phyloP scores from a whole-genome alignment of 805 yeast species.

The Hyphopichia homilentoma region DNA sequence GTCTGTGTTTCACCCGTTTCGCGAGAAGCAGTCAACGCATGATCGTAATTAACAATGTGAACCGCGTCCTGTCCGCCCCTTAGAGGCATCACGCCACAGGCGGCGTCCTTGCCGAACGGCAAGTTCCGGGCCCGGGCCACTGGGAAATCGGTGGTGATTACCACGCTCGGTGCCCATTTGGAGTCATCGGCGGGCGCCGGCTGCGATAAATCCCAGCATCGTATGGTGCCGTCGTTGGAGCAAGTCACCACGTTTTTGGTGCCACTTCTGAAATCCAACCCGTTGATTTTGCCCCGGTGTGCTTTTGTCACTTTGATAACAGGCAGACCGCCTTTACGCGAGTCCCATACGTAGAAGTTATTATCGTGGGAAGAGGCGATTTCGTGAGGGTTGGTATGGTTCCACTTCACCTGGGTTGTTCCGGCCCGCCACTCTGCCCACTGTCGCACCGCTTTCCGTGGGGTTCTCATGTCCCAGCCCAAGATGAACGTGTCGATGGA shows the following conservation, averaged over 20 bases:
- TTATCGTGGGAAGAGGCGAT: constrained; percentile 86
- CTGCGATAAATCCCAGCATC: constrained; percentile 65
- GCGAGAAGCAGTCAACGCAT: constrained; percentile 25
- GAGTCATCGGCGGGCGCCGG: constrained; percentile 10
- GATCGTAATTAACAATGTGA: constrained; percentile 49
- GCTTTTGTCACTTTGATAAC: constrained; percentile 59
- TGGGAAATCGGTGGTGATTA: constrained; percentile 74
- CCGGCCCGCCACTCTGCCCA: constrained; percentile 97
- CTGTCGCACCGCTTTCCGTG: constrained; percentile 64
- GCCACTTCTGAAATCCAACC: constrained; percentile 74
- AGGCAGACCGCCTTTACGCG: constrained; percentile 77
- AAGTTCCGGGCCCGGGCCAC: constrained; percentile 83
- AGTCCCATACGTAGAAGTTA: constrained; percentile 82
- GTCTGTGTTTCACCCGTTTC: constrained; percentile 21
- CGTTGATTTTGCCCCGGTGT: constrained; percentile 84
- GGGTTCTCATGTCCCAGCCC: constrained; percentile 88
- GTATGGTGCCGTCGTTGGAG: constrained; percentile 82
- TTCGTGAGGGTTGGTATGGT: constrained; percentile 65
- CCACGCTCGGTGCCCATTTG: constrained; percentile 44
- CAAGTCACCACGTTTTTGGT: constrained; percentile 67
- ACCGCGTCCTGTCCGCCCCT: constrained; percentile 76
- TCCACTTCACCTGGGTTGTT: constrained; percentile 95
- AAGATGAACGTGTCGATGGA: constrained; percentile 85
- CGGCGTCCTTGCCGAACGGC: constrained; percentile 74
- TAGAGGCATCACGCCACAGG: constrained; percentile 87